These are phyloP conservation scores for Microdochium trichocladiopsis DNA, from an alignment of 2,329 filamentous ascomycete genomes.

Conservation along the genomic window DNA sequence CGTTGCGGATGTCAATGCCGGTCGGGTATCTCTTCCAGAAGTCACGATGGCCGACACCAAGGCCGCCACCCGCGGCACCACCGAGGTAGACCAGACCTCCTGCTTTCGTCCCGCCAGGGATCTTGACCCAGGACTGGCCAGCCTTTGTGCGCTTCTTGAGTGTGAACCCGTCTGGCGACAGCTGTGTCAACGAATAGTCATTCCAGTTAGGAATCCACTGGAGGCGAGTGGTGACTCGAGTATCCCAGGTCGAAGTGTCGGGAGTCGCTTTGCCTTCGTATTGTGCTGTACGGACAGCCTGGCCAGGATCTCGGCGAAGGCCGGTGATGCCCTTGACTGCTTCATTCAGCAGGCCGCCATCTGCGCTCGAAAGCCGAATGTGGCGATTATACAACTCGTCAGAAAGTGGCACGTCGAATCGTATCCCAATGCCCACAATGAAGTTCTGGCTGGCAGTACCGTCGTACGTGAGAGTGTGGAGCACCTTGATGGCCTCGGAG, in stretches of 20 bases:
- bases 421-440: slow-evolving; percentile 45
- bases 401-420: slow-evolving; percentile 46
- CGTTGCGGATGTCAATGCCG: slow-evolving; percentile 45
- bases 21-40: slow-evolving; percentile 60
- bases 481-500: slow-evolving; percentile 44
- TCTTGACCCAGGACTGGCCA: slow-evolving; percentile 50
- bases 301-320: slow-evolving; percentile 45
- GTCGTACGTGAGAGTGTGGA: slow-evolving; percentile 52
- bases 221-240: slow-evolving; percentile 34
- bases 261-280: slow-evolving; percentile 37
- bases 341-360: slow-evolving; percentile 49
- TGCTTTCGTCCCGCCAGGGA: slow-evolving; percentile 47
- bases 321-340: slow-evolving; percentile 54
- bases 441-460: slow-evolving; percentile 40
- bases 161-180: slow-evolving; percentile 53
- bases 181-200: slow-evolving; percentile 48
- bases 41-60: slow-evolving; percentile 50
- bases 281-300: slow-evolving; percentile 39
- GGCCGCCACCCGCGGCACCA: slow-evolving; percentile 46
- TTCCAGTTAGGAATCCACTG: slow-evolving; percentile 53
- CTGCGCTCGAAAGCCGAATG: slow-evolving; percentile 45
- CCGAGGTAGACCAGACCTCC: slow-evolving; percentile 53
- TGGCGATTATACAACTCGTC: slow-evolving; percentile 52
- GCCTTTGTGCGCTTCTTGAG: slow-evolving; percentile 52
- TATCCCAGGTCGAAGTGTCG: slow-evolving; percentile 36